These are phyloP conservation scores for Chaetomium sp. DNA, from an alignment of 2,329 filamentous ascomycete genomes.

Conservation along the genomic window DNA sequence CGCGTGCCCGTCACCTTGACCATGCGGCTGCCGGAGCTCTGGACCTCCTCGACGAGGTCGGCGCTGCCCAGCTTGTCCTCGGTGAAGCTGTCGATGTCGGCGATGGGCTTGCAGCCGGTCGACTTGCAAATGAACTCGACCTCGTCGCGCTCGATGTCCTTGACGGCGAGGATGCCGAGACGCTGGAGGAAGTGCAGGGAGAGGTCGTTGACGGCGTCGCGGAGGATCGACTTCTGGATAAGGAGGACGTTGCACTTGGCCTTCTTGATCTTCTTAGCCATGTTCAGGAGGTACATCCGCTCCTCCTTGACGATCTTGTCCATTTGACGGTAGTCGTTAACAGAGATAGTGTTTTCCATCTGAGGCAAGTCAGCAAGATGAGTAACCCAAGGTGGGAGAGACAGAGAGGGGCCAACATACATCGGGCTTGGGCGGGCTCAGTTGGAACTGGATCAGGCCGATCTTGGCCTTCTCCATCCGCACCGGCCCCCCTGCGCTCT, in stretches of 20 bases:
- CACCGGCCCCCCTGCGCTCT: slow-evolving; percentile 86
- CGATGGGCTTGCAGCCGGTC: slow-evolving; percentile 97
- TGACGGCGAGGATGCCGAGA: slow-evolving; percentile 91
- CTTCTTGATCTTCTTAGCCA: slow-evolving; percentile 99
- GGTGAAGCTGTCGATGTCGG: slow-evolving; percentile 96
- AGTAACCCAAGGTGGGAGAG: neutral
- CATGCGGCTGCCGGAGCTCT: slow-evolving; percentile 84
- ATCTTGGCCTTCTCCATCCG: slow-evolving; percentile 98
- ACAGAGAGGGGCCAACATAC: slow-evolving; percentile 49
- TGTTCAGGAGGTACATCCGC: slow-evolving; percentile 94
- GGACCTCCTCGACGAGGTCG: slow-evolving; percentile 90
- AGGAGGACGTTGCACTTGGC: slow-evolving; percentile 98
- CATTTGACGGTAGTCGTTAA: slow-evolving; percentile 99
- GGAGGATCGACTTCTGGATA: slow-evolving; percentile 97
- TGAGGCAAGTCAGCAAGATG: slow-evolving; percentile 40
- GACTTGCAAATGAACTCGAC: slow-evolving; percentile 99
- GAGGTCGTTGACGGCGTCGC: slow-evolving; percentile 96
- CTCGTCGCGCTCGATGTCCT: slow-evolving; percentile 98
- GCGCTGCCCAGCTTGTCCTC: slow-evolving; percentile 96
- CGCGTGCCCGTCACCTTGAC: slow-evolving; percentile 95
- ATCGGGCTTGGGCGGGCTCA: slow-evolving; percentile 96
- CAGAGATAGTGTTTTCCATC: slow-evolving; percentile 99
- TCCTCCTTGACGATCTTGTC: slow-evolving; percentile 99
- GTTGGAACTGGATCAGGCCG: slow-evolving; percentile 96
- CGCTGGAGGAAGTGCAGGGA: slow-evolving; percentile 97